Evolutionary conservation across 352 stramenopile species (phyloP), one percentile per base, ranked within the genome.

Genomic region (Pseudoperonospora humuli): DNA sequence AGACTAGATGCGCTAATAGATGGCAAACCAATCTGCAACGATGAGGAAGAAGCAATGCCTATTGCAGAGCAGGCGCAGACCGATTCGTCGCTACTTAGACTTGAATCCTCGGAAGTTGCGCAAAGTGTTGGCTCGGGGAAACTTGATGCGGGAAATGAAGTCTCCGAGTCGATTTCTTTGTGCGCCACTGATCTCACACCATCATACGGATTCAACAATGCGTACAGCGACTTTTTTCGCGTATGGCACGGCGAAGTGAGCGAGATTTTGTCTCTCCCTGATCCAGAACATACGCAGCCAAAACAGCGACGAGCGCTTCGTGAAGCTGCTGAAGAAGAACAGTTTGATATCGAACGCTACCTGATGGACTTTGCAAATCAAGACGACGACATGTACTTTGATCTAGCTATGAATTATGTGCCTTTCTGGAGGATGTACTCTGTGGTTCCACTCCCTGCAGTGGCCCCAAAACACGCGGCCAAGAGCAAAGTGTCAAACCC

Each of bases 261-360:
- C 18, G 89, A 96, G 38, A 86, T 97, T 53, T 58, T 98, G n/a
- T 92, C 96, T 37, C 65, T 97, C 17, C 86, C 89, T 20, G 75
- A 95, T 31, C 92, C 91, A 1, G 91, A 97, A 33, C 62, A 76
- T 31, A 82, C 71, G 17, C 69, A 71, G n/a, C 64, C 68, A 6
- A 55, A 70, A n/a, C 61, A 93, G 34, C 84, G 91, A 31, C 49
- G 69, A 7, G 47, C 63, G n/a, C 47, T 95, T 39, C 81, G 93
- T 15, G 60, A 94, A 31, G 46, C 71, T 5, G 75, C 74, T 2
- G 96, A 99, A 64, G 70, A 97, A 38, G 45, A 77, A 25, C 84
- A 96, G 29, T 99, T 99, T 68, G 84, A 98, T 63, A 39, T 84
- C 7, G 95, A 98, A 53, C 83, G 96, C 21, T 99, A 98, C 52